Evolutionary conservation across 1,284 basidiomycete genomes (phyloP), one percentile per base, ranked within the genome.

Genomic region (Phlebopus sp.): DNA sequence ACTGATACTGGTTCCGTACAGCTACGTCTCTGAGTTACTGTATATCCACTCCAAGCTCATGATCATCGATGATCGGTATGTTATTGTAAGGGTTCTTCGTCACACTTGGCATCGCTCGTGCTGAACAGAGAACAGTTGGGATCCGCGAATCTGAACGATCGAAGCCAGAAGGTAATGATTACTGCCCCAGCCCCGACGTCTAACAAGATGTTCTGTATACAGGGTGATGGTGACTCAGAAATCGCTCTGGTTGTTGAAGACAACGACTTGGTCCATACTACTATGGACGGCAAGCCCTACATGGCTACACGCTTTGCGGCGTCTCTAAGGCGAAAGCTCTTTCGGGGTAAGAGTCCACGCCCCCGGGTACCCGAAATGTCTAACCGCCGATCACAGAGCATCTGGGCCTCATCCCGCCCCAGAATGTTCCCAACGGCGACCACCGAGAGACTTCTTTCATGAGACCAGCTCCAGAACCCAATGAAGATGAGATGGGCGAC

Each of bases 191-290:
- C n/a, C 7, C 27, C 27, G 18, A 3, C 25, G 37, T 36, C 11
- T 36, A 15, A 14, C 13, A 18, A 44, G 21, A 34, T 50, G 63
- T 32, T 60, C 37, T 6, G 17, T 47, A 44, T 47, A 17, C 52
- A 86, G 78, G 93, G 94, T 25, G 84, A 95, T 59, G 90, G 92
- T 30, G 94, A 97, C 66, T 93, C 90, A 1, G 94, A 97, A 69
- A 96, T 97, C 56, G 90, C 90, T 1, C 70, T 95, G 5, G 82
- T 97, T 14, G 86, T 96, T 21, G 92, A 97, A 67, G 94, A 97
- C 60, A 71, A 76, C 2, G 91, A 96, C 46, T 73, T 83, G 71
- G 75, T 97, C 44, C 76, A 81, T 44, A 80, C 84, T 7, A 76
- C 64, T 4, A 96, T 97, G 93, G 74, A 92, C 57, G 92, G 91